Conservation (phyloP, 2,329 filamentous ascomycete species). For the Fusarium subglutinans region DNA sequence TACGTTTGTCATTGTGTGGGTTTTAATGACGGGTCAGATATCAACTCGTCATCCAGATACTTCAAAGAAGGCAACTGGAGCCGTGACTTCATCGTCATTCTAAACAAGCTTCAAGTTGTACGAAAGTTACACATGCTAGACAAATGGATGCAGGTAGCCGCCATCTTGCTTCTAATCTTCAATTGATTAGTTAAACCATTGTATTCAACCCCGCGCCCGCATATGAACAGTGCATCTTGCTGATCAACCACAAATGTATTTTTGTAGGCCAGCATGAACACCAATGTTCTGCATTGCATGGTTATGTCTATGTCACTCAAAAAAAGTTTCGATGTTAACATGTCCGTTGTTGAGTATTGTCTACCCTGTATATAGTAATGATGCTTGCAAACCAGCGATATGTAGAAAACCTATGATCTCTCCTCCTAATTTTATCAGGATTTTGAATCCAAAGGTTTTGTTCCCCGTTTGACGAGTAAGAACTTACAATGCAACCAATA, state of each 20-base stretch:
- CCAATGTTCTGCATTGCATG: no score
- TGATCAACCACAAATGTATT: background rate
- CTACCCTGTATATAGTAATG: background rate
- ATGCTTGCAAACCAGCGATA: background rate
- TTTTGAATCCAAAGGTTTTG: background rate
- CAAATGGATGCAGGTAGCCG: slow-evolving; percentile 7
- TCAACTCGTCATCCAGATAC: background rate
- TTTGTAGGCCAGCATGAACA: background rate
- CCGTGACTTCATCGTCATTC: background rate
- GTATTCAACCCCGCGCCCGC: background rate
- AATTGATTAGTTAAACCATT: background rate
- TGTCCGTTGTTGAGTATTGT: no score
- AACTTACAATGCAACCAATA: background rate
- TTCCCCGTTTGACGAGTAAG: background rate
- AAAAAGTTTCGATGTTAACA: background rate
- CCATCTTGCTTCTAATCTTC: background rate
- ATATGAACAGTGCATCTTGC: background rate
- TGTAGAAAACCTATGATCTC: no score
- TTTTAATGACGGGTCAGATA: background rate
- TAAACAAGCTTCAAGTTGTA: background rate
- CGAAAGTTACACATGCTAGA: background rate
- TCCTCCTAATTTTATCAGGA: background rate
- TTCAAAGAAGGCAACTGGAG: slow-evolving; percentile 14
- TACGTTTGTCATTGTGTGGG: no score
- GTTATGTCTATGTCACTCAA: background rate